Percentiles rank a stretch among this genome's conserved stretches.
phyloP scores from a whole-genome alignment of 2,329 filamentous ascomycete species.

The Monosporascus sp. region DNA sequence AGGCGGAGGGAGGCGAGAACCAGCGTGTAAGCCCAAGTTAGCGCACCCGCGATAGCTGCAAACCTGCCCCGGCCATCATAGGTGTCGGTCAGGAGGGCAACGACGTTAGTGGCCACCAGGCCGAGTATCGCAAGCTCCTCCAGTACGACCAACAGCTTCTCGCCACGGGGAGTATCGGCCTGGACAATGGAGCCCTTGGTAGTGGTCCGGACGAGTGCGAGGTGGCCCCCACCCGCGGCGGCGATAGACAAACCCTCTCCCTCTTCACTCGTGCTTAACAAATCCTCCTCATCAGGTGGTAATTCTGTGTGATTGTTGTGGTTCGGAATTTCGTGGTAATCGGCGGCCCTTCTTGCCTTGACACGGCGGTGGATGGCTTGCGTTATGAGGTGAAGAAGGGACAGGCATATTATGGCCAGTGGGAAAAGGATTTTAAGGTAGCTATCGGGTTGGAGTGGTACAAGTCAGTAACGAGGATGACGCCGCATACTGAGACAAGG shows the following conservation, averaged over 20 bases:
- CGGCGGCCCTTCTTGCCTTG: slow-evolving; percentile 46
- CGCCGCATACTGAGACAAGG: background rate
- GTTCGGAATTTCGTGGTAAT: slow-evolving; percentile 53
- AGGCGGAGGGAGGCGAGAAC: slow-evolving; percentile 69
- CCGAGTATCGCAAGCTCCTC: slow-evolving; percentile 73
- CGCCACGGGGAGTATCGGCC: slow-evolving; percentile 69
- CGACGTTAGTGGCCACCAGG: slow-evolving; percentile 63
- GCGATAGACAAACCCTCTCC: slow-evolving; percentile 51
- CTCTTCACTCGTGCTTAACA: slow-evolving; percentile 53
- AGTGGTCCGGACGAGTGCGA: slow-evolving; percentile 54
- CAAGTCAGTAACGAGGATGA: slow-evolving; percentile 1
- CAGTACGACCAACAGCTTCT: slow-evolving; percentile 62
- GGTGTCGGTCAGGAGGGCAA: slow-evolving; percentile 55
- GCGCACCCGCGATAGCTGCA: slow-evolving; percentile 61
- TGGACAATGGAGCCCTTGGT: slow-evolving; percentile 63
- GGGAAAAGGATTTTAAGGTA: slow-evolving; percentile 79
- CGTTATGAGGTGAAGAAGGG: slow-evolving; percentile 59
- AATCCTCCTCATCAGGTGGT: slow-evolving; percentile 42
- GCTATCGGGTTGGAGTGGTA: slow-evolving; percentile 37
- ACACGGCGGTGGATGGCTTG: slow-evolving; percentile 51
- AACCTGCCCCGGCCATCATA: slow-evolving; percentile 54
- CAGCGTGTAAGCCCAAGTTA: slow-evolving; percentile 77
- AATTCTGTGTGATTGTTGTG: slow-evolving; percentile 46
- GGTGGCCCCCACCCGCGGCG: slow-evolving; percentile 42
- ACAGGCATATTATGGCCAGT: slow-evolving; percentile 63